Base-by-base conservation (phyloP, 441 rosid genomes). In the Mallotus japonicus region DNA sequence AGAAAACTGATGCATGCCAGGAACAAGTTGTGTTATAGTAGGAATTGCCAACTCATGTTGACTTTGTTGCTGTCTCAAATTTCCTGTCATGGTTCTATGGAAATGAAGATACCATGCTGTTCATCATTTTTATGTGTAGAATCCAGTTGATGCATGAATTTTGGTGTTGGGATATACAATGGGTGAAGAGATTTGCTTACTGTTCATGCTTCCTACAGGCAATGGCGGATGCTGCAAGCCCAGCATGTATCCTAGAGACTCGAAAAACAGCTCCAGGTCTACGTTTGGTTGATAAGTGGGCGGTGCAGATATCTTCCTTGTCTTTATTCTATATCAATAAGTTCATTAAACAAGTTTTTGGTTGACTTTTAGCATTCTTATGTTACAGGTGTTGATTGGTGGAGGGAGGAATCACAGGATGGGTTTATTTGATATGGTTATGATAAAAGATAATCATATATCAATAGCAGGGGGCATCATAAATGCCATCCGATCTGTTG, bases 381-480 rank as follows among this genome's bases (percentile, higher is more conserved):
- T 74, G 5, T 72, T 74, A 37, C 76, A 91, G 98, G 97, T 91
- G 65, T 85, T 90, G 72, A 91, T 95, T 86, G 96, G 96, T 62
- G 99, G 98, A 73, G 98, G 99, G 17, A 82, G 72, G 75, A 93
- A 93, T 82, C 99, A 93, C 59, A 86, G 97, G 80, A 85, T 95
- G 98, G 99, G 99, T 24, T 83, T 95, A 67, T 95, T 90, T 85
- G 98, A 93, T 82, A 95, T 93, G 99, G 92, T 95, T 76, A 82
- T 87, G 98, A 89, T 90, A 71, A 95, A 93, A 83, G 99, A 95
- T 78, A 95, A 95, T 78, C 99, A 95, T 75, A 91, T 95, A 84
- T 93, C 98, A 72, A 84, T 86, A 75, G 97, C 99, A 79, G 94
- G 92, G 63, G 94, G 97, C 64, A 83, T 93, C 70, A 81, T 80